phyloP scores from a whole-genome alignment of 331 rosid genomes.

The Dryas integrifolia region DNA sequence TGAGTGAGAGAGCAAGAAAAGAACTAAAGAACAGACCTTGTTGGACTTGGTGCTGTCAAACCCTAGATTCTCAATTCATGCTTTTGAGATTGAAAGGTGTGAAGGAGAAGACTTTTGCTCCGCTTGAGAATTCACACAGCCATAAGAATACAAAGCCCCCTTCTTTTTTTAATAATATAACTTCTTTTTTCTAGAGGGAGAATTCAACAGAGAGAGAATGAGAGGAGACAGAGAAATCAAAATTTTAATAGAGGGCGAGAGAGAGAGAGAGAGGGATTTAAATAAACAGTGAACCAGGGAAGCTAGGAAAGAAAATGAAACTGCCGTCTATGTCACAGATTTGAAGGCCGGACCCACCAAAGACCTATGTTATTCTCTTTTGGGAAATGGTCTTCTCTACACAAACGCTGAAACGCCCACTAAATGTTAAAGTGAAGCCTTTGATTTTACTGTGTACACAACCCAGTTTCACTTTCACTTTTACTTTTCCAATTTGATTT shows the following conservation, averaged over 20 bases:
- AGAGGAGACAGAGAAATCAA: conserved; percentile 17
- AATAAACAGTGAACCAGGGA: conserved; percentile 39
- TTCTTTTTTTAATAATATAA: conserved; percentile 32
- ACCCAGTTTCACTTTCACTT: not conserved
- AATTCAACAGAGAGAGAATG: conserved; percentile 19
- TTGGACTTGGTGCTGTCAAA: conserved; percentile 58
- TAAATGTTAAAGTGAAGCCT: conserved; percentile 7
- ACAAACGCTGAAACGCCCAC: not conserved
- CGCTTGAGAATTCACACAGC: conserved; percentile 60
- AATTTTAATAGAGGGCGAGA: not conserved
- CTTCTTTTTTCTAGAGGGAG: conserved; percentile 8
- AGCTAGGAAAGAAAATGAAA: conserved; percentile 51
- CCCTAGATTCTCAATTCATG: conserved; percentile 76
- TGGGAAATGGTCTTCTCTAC: conserved; percentile 15
- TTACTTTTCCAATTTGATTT: conserved; percentile 2
- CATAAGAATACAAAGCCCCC: conserved; percentile 58
- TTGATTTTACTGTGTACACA: not conserved
- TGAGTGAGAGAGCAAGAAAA: conserved; percentile 27
- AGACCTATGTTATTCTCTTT: conserved; percentile 35
- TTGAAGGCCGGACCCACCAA: conserved; percentile 50
- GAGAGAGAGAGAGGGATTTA: conserved; percentile 25
- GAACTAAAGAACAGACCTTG: conserved; percentile 63
- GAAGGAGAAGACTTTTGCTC: conserved; percentile 61
- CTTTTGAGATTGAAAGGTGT: conserved; percentile 64
- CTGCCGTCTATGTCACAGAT: conserved; percentile 90